Conservation (phyloP, 352 stramenopile genomes). For the Phytophthora pisi region DNA sequence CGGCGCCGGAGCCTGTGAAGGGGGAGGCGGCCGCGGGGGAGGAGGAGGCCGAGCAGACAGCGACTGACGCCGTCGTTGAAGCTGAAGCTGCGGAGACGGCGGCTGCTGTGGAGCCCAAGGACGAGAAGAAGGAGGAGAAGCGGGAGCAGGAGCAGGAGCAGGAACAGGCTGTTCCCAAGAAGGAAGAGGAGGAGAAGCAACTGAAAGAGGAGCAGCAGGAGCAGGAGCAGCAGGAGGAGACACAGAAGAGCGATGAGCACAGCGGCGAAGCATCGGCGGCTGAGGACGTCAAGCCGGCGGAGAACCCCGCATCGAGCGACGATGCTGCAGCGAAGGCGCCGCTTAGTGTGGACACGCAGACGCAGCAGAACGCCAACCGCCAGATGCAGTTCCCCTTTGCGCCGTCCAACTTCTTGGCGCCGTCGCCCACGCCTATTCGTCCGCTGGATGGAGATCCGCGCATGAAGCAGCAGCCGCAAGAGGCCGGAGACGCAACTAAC, state of each 20-base stretch:
- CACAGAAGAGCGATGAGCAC: slow-evolving; percentile 2
- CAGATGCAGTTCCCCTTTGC: slow-evolving; percentile 66
- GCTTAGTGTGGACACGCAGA: slow-evolving; percentile 24
- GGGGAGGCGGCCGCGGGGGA: background rate
- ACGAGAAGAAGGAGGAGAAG: slow-evolving; percentile 9
- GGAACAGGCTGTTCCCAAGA: background rate
- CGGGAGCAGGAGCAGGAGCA: background rate
- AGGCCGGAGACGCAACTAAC: slow-evolving; percentile 11
- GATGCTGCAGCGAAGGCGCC: background rate
- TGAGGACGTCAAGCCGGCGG: background rate
- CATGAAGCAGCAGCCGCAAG: slow-evolving; percentile 31
- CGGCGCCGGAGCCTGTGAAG: background rate
- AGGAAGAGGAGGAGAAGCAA: no score
- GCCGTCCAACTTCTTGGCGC: slow-evolving; percentile 67
- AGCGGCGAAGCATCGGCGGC: background rate
- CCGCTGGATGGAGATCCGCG: slow-evolving; percentile 72
- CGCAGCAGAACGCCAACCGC: slow-evolving; percentile 13
- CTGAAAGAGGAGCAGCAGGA: no score
- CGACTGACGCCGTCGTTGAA: no score
- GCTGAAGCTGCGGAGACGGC: no score
- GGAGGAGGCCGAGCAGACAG: slow-evolving; percentile 2
- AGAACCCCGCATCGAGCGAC: background rate
- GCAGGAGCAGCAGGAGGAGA: background rate
- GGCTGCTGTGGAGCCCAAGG: background rate
- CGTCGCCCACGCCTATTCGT: slow-evolving; percentile 75